Evolutionary conservation across 2,329 filamentous ascomycete genomes (phyloP).

Genomic region (Sporothrix dimorphospora): DNA sequence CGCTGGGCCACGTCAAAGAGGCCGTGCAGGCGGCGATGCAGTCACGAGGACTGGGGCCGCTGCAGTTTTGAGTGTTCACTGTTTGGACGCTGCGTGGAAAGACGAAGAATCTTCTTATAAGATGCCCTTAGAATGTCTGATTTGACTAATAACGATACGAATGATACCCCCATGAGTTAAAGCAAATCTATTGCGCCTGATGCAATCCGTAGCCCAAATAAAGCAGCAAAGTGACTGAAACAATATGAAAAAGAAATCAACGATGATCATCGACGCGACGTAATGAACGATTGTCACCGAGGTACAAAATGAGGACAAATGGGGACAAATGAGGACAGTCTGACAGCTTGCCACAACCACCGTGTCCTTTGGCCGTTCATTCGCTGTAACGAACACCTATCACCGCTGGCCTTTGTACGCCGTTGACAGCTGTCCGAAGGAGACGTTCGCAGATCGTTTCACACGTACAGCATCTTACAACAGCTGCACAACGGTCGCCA

Average conservation of each 20-base stretch:
- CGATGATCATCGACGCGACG: background rate
- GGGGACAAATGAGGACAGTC: background rate
- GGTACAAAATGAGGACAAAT: too few species aligned
- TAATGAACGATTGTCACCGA: background rate
- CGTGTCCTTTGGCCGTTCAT: background rate
- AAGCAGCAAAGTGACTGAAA: background rate
- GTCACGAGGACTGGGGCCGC: constrained; percentile 58
- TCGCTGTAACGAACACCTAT: background rate
- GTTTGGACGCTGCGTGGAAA: too few species aligned
- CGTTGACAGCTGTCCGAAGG: background rate
- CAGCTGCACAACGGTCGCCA: background rate
- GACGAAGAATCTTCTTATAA: background rate
- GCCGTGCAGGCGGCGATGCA: constrained; percentile 59
- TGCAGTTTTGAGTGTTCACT: constrained; percentile 48
- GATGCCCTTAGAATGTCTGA: background rate
- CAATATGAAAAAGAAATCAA: background rate
- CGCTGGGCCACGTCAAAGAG: constrained; percentile 49
- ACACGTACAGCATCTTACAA: constrained; percentile 13
- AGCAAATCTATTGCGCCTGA: background rate
- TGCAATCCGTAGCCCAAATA: background rate
- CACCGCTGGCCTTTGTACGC: background rate
- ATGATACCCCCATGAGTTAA: constrained; percentile 5
- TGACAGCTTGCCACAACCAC: background rate
- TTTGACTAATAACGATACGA: background rate
- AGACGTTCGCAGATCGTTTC: background rate